Evolutionary conservation across 2,329 filamentous ascomycete species (phyloP), one percentile per base, ranked within the genome.

Genomic region (Raffaelea deltoideospora): DNA sequence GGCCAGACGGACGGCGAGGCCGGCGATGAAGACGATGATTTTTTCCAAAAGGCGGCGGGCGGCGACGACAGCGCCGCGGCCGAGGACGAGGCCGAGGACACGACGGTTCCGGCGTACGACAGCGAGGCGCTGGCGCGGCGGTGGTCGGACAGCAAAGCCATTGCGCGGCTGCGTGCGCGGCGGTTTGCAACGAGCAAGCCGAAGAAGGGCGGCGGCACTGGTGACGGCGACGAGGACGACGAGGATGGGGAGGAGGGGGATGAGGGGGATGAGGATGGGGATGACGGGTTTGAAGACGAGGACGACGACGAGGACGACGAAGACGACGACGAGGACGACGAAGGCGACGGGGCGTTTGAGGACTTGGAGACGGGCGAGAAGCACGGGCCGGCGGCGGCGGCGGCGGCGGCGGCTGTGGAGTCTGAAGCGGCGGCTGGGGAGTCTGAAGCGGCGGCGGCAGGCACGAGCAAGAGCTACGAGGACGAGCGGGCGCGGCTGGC

Each of bases 401-500:
- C 44, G 29, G 50, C 51, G 14, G 15, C 35, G 81, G 13, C 15
- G 2, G n/a, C n/a, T n/a, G 21, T 44, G 8, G 45, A 54, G 2
- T 53, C 64, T 9, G 60, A 61, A 10, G 59, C 61, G 9, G 60
- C 65, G 28, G 57, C 60, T n/a, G 21, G 44, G 8, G 45, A 54
- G 2, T 53, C 64, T 9, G 60, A 61, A 10, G 59, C 61, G 9
- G 60, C 65, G 28, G 57, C 60, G 38, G 51, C 57, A 11, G 58
- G 63, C n/a, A n/a, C n/a, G n/a, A n/a, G n/a, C n/a, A n/a, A n/a
- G n/a, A 63, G 58, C 33, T 66, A 96, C n/a, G 85, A 88, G 43
- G 81, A 77, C 4, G 90, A 98, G 59, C 80, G 90, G 47, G 84
- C 85, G 47, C 81, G 75, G 56, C 98, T 98, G 50, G 90, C 90